Base-by-base conservation (phyloP, 805 yeast genomes). In the Barnettozyma sucrosica region DNA sequence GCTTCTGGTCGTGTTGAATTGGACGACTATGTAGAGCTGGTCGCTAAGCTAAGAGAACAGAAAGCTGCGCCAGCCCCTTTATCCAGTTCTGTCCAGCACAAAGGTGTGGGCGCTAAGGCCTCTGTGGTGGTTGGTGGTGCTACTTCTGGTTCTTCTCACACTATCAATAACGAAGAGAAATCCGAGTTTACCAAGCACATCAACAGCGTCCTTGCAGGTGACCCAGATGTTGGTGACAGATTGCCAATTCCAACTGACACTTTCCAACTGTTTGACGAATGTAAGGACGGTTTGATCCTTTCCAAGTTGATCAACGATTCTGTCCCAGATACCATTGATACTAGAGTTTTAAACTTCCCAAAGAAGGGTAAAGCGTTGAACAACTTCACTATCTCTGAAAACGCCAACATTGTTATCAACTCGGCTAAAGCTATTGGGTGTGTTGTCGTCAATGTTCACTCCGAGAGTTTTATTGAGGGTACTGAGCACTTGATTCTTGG, bases 351-450 rank as follows among this genome's bases (percentile, higher is more conserved):
- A 64, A 93, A 93, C 67, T 72, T 83, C 65, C 95, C 98, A 23
- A 85, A 84, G 65, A 76, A 77, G 56, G 85, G 85, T 50, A 90
- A 88, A 68, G 68, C 77, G 16, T 77, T 93, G 65, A 93, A 93
- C 74, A 88, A 89, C 63, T 93, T 93, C 75, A 93, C 90, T 55
- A 92, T 95, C 82, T 79, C 86, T 55, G 99, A 93, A 71, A 93
- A 93, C 68, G 97, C 98, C 46, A 93, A 93, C 69, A 90, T 93
- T 55, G 98, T 93, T 34, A 88, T 93, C 69, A 93, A 93, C 68
- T 93, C 99, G 3, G 99, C 99, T 26, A 93, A 93, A 71, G 99
- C 98, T 45, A 93, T 93, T 69, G 99, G 99, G 19, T 92, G 97
- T 75, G 86, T 93, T 49, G 98, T 93, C 43, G 98, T 93, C 44